Evolutionary conservation across 371 early-diverging fungal species (phyloP).

Genomic region (Actinomortierella ambigua): DNA sequence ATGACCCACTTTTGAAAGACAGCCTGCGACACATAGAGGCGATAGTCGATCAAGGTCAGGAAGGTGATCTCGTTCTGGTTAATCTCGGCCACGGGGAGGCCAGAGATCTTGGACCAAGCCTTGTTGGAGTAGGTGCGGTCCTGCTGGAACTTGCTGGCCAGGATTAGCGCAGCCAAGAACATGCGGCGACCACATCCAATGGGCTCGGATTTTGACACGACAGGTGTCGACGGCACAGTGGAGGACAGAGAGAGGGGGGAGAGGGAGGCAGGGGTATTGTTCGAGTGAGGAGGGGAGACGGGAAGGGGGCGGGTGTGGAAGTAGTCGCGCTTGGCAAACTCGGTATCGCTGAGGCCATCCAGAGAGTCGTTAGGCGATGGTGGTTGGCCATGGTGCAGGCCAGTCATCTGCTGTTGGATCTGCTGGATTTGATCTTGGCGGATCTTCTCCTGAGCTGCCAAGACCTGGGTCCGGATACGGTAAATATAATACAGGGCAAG

Average conservation of each 20-base stretch:
- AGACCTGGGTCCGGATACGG: constrained; percentile 46
- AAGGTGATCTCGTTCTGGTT: constrained; percentile 75
- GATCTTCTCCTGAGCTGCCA: constrained; percentile 4
- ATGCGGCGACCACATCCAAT: constrained; percentile 78
- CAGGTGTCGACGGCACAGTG: constrained; percentile 12
- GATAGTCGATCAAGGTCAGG: constrained; percentile 74
- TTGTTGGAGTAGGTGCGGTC: constrained; percentile 84
- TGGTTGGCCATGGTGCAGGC: not conserved
- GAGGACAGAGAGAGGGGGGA: constrained; percentile 4
- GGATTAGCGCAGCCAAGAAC: constrained; percentile 79
- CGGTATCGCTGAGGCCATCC: constrained; percentile 1
- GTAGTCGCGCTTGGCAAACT: not conserved
- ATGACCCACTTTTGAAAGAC: constrained; percentile 52
- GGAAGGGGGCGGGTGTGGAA: constrained; percentile 1
- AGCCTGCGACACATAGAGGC: constrained; percentile 67
- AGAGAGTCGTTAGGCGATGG: constrained; percentile 1
- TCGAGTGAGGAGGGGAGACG: constrained; percentile 1
- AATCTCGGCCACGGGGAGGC: constrained; percentile 72
- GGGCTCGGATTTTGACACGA: constrained; percentile 50
- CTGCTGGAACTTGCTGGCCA: constrained; percentile 80
- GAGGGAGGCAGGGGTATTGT: constrained; percentile 1
- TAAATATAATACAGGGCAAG: constrained; percentile 69
- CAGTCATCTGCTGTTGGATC: not conserved
- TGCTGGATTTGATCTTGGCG: constrained; percentile 2
- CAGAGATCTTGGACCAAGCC: constrained; percentile 82